These are phyloP conservation scores for Scheffersomyces segobiensis DNA, from an alignment of 1,139 yeast genomes.

Conservation along the genomic window DNA sequence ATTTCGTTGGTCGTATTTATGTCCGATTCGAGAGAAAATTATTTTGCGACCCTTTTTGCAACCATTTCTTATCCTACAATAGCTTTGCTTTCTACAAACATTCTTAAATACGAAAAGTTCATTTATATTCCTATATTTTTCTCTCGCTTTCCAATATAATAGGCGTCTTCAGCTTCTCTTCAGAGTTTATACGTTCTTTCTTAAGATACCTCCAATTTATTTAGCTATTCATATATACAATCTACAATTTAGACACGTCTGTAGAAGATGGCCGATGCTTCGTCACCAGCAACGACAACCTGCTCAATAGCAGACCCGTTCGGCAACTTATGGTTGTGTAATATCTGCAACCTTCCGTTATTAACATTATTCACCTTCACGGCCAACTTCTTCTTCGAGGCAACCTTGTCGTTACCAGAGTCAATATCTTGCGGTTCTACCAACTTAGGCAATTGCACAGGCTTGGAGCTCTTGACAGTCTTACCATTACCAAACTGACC, in stretches of 20 bases:
- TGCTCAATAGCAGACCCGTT: slow-evolving; percentile 43
- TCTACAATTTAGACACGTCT: slow-evolving; percentile 15
- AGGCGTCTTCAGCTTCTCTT: too few relatives aligned
- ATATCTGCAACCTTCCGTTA: slow-evolving; percentile 48
- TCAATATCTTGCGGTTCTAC: slow-evolving; percentile 53
- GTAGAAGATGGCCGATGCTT: slow-evolving; percentile 66
- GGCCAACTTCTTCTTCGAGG: slow-evolving; percentile 22
- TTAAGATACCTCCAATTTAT: too few relatives aligned
- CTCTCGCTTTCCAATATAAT: too few relatives aligned
- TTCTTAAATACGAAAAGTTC: too few relatives aligned
- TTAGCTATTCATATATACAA: background rate
- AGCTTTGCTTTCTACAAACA: background rate
- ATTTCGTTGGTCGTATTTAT: background rate
- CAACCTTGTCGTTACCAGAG: slow-evolving; percentile 6
- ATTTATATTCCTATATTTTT: too few relatives aligned
- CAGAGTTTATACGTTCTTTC: too few relatives aligned
- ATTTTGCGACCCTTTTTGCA: background rate
- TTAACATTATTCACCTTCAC: slow-evolving; percentile 34
- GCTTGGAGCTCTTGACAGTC: slow-evolving; percentile 57
- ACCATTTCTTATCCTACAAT: background rate
- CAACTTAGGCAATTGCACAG: slow-evolving; percentile 54
- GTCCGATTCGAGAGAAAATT: background rate
- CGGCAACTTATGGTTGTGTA: slow-evolving; percentile 22
- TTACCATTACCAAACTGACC: slow-evolving; percentile 90
- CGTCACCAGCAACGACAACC: slow-evolving; percentile 61